Evolutionary conservation across 2,329 filamentous ascomycete genomes (phyloP).

Genomic region (Dryadomyces quercivorus): DNA sequence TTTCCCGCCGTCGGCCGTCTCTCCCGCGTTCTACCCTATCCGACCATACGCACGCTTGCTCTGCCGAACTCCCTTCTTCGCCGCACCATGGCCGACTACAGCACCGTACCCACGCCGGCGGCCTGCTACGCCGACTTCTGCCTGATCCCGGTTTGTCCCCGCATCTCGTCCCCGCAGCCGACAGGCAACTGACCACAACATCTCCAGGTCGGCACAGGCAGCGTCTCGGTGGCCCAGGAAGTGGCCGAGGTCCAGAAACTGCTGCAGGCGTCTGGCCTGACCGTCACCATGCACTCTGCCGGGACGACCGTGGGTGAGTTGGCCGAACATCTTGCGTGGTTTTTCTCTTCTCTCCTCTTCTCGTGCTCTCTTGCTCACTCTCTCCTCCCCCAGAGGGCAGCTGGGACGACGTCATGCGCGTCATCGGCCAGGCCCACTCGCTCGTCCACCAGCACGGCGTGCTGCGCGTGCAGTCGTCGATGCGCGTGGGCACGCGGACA

Average conservation of each 20-base stretch:
- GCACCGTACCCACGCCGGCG: constrained; percentile 49
- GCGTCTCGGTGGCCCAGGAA: constrained; percentile 64
- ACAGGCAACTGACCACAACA: not conserved
- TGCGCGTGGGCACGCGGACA: constrained; percentile 72
- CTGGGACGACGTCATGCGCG: constrained; percentile 77
- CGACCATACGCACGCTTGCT: not conserved
- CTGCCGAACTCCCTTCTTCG: not conserved
- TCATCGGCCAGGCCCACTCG: constrained; percentile 77
- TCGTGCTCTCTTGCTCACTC: too few species aligned
- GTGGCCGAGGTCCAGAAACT: constrained; percentile 82
- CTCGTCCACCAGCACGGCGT: constrained; percentile 68
- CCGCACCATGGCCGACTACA: constrained; percentile 26
- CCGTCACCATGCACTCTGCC: constrained; percentile 83
- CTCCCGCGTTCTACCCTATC: not conserved
- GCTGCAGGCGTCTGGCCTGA: constrained; percentile 67
- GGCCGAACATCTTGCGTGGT: not conserved
- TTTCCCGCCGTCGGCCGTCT: not conserved
- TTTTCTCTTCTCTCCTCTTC: too few species aligned
- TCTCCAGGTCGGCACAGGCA: constrained; percentile 66
- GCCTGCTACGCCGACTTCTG: constrained; percentile 84
- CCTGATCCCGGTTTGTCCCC: constrained; percentile 57
- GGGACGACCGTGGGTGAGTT: constrained; percentile 79
- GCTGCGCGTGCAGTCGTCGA: constrained; percentile 75
- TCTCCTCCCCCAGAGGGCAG: constrained; percentile 58
- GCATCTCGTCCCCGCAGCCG: not conserved